phyloP scores from a whole-genome alignment of 768 basidiomycete species.

The Ramaria rubella region DNA sequence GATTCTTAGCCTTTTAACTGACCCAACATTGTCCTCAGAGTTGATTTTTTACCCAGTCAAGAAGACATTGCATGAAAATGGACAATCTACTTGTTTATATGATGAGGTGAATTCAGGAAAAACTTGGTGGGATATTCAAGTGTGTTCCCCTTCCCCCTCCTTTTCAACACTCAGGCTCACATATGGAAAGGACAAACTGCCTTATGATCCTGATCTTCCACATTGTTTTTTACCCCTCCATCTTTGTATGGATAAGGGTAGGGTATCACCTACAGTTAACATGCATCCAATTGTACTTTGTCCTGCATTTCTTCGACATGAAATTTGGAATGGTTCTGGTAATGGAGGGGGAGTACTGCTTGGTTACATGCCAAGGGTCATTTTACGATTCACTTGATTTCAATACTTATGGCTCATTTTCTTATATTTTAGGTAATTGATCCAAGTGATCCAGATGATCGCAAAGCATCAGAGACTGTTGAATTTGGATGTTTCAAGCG shows the following conservation, averaged over 20 bases:
- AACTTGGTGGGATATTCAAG: neutral
- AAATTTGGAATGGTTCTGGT: neutral
- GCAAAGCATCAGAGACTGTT: neutral
- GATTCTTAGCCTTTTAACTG: too few relatives aligned
- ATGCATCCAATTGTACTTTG: neutral
- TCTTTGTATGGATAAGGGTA: neutral
- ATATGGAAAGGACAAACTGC: neutral
- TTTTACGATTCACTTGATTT: neutral
- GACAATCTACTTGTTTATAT: too few relatives aligned
- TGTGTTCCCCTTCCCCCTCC: neutral
- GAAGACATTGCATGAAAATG: too few relatives aligned
- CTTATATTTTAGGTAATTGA: too few relatives aligned
- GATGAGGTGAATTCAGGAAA: too few relatives aligned
- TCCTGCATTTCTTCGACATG: neutral
- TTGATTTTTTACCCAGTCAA: too few relatives aligned
- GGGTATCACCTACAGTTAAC: neutral
- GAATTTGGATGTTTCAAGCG: neutral
- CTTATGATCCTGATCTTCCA: neutral
- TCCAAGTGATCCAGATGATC: too few relatives aligned
- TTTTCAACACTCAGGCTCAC: neutral
- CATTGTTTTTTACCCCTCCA: neutral
- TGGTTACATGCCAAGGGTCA: neutral
- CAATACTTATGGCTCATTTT: neutral
- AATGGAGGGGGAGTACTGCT: too few relatives aligned
- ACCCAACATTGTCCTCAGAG: too few relatives aligned